Evolutionary conservation across 1,139 yeast genomes (phyloP).

Genomic region (Debaryomyces coudertii): DNA sequence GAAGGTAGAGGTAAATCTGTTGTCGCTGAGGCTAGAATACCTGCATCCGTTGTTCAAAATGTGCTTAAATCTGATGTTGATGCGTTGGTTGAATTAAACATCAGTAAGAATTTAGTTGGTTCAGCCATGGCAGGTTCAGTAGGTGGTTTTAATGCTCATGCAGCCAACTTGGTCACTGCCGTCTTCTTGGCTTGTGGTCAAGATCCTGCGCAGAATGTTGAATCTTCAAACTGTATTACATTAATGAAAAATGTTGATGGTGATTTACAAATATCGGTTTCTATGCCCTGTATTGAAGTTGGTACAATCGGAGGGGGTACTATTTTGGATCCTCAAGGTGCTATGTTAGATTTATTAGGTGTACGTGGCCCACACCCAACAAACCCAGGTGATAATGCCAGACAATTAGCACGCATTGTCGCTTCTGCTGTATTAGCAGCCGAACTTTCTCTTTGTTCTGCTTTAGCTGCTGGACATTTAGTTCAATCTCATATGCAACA

Average conservation of each 20-base stretch:
- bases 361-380: slow-evolving; percentile 96
- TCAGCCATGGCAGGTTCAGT: slow-evolving; percentile 98
- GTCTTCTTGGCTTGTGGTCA: slow-evolving; percentile 94
- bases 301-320: slow-evolving; percentile 99
- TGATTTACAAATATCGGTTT: slow-evolving; percentile 85
- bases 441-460: slow-evolving; percentile 90
- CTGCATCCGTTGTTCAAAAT: slow-evolving; percentile 73
- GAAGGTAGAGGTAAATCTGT: slow-evolving; percentile 99
- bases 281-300: slow-evolving; percentile 98
- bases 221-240: slow-evolving; percentile 95
- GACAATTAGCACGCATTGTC: slow-evolving; percentile 91
- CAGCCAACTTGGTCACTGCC: slow-evolving; percentile 94
- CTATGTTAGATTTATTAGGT: slow-evolving; percentile 93
- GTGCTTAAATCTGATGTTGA: slow-evolving; percentile 92
- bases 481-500: slow-evolving; percentile 98
- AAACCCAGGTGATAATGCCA: slow-evolving; percentile 91
- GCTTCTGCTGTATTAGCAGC: slow-evolving; percentile 97
- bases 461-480: slow-evolving; percentile 97
- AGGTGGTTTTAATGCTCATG: slow-evolving; percentile 98
- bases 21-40: slow-evolving; percentile 95
- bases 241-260: slow-evolving; percentile 85
- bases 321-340: slow-evolving; percentile 93
- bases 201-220: slow-evolving; percentile 98
- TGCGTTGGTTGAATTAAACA: slow-evolving; percentile 87
- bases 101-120: slow-evolving; percentile 88